Percentiles rank a stretch among this genome's conserved stretches.
Conservation (phyloP, 202 grass and related monocot species). For the Schoenoplectus tabernaemontani region DNA sequence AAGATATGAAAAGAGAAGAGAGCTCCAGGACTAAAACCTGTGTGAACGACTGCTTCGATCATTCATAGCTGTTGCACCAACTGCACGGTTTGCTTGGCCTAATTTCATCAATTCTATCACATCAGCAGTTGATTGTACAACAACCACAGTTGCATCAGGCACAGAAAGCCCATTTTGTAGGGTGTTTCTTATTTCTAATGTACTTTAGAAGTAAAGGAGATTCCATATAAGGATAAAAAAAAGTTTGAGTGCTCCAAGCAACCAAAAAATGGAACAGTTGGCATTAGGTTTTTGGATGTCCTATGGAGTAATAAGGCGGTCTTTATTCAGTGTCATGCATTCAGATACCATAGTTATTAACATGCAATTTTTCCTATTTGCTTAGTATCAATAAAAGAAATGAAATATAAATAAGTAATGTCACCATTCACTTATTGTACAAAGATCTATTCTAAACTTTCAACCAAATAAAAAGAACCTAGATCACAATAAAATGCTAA, state of each 20-base stretch:
- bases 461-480: background rate
- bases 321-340: background rate
- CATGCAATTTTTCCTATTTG: background rate
- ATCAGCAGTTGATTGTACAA: constrained; percentile 58
- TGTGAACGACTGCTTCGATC: constrained; percentile 94
- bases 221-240: constrained; percentile 23
- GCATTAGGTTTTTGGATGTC: background rate
- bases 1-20: background rate
- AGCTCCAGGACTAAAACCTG: constrained; percentile 48
- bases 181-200: constrained; percentile 88
- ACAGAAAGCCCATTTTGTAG: constrained; percentile 63
- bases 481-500: background rate
- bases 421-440: background rate
- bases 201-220: constrained; percentile 49
- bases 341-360: background rate
- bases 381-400: background rate
- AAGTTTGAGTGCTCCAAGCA: background rate
- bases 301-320: background rate
- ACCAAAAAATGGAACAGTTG: constrained; percentile 11
- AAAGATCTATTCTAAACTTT: background rate
- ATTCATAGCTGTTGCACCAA: constrained; percentile 82
- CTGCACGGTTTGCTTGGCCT: constrained; percentile 79
- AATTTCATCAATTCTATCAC: constrained; percentile 85
- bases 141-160: constrained; percentile 69
- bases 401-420: background rate